Evolutionary conservation across 2,329 filamentous ascomycete genomes (phyloP).

Genomic region (Salinomyces thailandicus): DNA sequence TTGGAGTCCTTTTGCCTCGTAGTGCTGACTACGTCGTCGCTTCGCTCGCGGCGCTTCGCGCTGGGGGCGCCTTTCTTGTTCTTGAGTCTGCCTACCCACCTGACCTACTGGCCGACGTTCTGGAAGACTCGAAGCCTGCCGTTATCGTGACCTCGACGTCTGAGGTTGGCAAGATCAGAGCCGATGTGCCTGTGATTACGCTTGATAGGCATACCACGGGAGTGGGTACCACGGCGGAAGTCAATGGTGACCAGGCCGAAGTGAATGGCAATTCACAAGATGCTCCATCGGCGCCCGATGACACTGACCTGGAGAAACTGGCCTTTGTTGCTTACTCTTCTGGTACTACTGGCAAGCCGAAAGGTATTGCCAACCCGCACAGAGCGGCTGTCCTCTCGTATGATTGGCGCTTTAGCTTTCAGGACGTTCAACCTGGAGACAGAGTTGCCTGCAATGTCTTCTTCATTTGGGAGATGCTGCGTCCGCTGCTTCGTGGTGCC

Average conservation of each 20-base stretch:
- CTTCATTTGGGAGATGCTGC: constrained; percentile 76
- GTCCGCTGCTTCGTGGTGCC: constrained; percentile 63
- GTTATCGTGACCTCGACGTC: constrained; percentile 59
- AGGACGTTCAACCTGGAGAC: constrained; percentile 60
- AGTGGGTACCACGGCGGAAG: background rate
- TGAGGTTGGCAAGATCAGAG: constrained; percentile 56
- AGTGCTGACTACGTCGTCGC: constrained; percentile 72
- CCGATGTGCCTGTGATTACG: constrained; percentile 51
- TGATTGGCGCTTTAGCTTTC: constrained; percentile 58
- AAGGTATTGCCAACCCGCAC: constrained; percentile 67
- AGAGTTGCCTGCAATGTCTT: constrained; percentile 82
- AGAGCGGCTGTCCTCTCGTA: constrained; percentile 64
- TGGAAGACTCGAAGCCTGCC: constrained; percentile 61
- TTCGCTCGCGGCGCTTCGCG: constrained; percentile 65
- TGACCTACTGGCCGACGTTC: constrained; percentile 61
- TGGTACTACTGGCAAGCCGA: constrained; percentile 63
- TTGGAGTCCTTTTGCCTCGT: constrained; percentile 64
- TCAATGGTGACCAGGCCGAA: constrained; percentile 17
- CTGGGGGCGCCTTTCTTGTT: constrained; percentile 70
- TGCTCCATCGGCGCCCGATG: constrained; percentile 36
- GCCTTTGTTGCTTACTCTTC: constrained; percentile 75
- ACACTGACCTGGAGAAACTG: constrained; percentile 61
- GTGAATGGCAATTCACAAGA: constrained; percentile 20
- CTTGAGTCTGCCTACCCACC: constrained; percentile 71
- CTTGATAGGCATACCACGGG: constrained; percentile 43